Evolutionary conservation across 352 stramenopile species (phyloP).

Genomic region (Peronospora tabacina): DNA sequence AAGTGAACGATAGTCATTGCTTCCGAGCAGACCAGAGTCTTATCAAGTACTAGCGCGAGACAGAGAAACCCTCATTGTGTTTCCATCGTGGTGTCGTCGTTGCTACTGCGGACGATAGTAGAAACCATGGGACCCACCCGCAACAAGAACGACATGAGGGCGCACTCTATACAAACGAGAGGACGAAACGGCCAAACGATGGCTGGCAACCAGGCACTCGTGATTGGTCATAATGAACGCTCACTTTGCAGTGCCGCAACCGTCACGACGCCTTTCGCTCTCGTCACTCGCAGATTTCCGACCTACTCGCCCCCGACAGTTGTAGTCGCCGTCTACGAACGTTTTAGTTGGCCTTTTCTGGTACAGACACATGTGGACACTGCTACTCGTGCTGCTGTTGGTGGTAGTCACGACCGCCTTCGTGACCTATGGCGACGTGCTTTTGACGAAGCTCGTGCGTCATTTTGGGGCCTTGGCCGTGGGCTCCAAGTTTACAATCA

Average conservation of each 20-base stretch:
- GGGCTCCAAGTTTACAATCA: slow-evolving; percentile 46
- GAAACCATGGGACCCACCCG: no score
- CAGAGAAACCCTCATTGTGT: slow-evolving; percentile 3
- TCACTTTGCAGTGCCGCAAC: no score
- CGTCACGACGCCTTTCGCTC: no score
- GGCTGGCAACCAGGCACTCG: slow-evolving; percentile 10
- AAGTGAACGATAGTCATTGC: not conserved
- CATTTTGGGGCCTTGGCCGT: slow-evolving; percentile 38
- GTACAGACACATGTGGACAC: slow-evolving; percentile 22
- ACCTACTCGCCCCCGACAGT: not conserved
- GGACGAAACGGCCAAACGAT: not conserved
- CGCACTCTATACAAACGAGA: no score
- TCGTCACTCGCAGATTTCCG: no score
- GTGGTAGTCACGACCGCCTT: slow-evolving; percentile 28
- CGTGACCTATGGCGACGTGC: slow-evolving; percentile 41
- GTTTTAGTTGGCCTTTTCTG: not conserved
- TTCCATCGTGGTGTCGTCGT: slow-evolving; percentile 21
- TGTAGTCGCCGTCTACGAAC: not conserved
- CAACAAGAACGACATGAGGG: no score
- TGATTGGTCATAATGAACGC: slow-evolving; percentile 15
- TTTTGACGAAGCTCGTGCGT: slow-evolving; percentile 51
- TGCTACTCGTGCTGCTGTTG: slow-evolving; percentile 37
- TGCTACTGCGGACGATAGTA: slow-evolving; percentile 11
- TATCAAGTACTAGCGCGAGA: not conserved
- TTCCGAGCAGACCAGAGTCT: not conserved